Percentiles rank a stretch among this genome's conserved stretches.
These are phyloP conservation scores for Acanthamoeba royreba DNA, from an alignment of 208 protist genomes.

Conservation along the genomic window DNA sequence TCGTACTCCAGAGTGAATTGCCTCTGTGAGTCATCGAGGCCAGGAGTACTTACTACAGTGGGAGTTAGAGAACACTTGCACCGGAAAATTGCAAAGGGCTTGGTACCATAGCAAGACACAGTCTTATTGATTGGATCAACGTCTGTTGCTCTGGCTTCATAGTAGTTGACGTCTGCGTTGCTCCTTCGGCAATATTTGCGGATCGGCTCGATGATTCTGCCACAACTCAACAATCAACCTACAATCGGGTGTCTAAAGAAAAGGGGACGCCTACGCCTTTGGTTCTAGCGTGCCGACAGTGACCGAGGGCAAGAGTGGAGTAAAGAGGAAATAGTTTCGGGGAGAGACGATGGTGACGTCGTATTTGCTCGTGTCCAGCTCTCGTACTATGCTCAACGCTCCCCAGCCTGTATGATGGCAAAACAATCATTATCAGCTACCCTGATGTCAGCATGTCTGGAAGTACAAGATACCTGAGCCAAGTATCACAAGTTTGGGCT, in stretches of 20 bases:
- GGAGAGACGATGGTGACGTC: slow-evolving; percentile 48
- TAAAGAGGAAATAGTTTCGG: slow-evolving; percentile 77
- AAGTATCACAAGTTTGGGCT: slow-evolving; percentile 4
- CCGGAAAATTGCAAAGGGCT: not conserved
- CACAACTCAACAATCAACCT: slow-evolving; percentile 20
- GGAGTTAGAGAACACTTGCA: not conserved
- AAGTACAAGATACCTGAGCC: not conserved
- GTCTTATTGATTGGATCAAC: not conserved
- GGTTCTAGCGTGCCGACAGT: slow-evolving; percentile 46
- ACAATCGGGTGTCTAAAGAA: not conserved
- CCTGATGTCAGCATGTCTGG: not conserved
- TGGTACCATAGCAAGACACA: not conserved
- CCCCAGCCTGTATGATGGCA: not conserved
- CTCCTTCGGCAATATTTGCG: slow-evolving; percentile 12
- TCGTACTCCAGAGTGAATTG: not conserved
- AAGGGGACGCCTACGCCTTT: not conserved
- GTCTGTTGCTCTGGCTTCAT: slow-evolving; percentile 47
- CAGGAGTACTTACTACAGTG: not conserved
- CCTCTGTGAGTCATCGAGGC: not conserved
- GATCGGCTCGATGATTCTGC: slow-evolving; percentile 39
- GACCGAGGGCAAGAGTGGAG: slow-evolving; percentile 65
- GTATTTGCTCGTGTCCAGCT: not conserved
- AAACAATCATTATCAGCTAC: not conserved
- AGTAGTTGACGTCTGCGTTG: slow-evolving; percentile 30
- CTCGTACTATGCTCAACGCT: not conserved